Evolutionary conservation across 2,329 filamentous ascomycete species (phyloP).

Genomic region (Talaromyces sp.): DNA sequence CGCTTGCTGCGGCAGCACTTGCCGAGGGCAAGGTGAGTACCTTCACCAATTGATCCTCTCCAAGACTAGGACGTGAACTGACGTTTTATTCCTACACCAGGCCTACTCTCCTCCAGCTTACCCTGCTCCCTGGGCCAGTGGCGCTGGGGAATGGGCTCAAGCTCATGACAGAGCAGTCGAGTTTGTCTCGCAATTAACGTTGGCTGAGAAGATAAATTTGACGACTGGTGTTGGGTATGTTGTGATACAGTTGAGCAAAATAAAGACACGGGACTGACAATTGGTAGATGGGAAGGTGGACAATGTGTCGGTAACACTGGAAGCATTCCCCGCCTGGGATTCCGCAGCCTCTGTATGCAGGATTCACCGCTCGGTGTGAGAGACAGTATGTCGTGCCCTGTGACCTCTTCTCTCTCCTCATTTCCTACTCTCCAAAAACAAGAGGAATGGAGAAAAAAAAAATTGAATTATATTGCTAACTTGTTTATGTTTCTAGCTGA

Average conservation of each 20-base stretch:
- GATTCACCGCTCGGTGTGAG: constrained; percentile 81
- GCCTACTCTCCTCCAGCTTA: constrained; percentile 64
- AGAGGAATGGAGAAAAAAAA: no score
- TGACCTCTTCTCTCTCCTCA: no score
- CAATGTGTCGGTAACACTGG: constrained; percentile 72
- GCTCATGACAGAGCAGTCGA: constrained; percentile 72
- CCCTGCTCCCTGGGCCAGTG: constrained; percentile 82
- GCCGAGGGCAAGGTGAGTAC: constrained; percentile 31
- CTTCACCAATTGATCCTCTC: background rate
- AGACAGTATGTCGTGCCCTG: constrained; percentile 45
- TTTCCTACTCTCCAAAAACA: no score
- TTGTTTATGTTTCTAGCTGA: constrained; percentile 50
- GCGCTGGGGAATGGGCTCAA: constrained; percentile 67
- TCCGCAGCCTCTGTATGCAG: constrained; percentile 75
- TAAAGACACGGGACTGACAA: background rate
- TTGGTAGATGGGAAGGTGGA: constrained; percentile 60
- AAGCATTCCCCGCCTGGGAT: constrained; percentile 51
- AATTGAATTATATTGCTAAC: background rate
- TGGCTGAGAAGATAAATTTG: constrained; percentile 88
- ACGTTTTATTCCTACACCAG: constrained; percentile 19
- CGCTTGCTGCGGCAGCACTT: constrained; percentile 30
- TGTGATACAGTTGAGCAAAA: background rate
- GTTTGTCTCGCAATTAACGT: constrained; percentile 78
- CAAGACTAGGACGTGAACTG: background rate
- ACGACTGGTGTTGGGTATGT: constrained; percentile 83